Evolutionary conservation across 768 basidiomycete genomes (phyloP), one percentile per base, ranked within the genome.

Genomic region (Paxillus ammoniavirescens): DNA sequence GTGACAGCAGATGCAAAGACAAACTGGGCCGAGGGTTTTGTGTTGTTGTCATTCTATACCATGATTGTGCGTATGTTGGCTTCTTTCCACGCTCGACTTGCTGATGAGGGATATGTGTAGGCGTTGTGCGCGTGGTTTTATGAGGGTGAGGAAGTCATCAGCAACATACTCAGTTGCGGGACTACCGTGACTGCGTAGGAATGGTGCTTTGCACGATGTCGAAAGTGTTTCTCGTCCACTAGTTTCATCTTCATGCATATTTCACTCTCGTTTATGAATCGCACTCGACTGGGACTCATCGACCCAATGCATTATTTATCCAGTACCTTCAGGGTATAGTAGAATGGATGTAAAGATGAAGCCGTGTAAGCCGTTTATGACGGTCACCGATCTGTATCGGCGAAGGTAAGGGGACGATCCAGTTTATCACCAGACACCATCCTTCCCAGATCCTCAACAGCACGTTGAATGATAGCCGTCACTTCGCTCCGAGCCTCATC

Each of bases 1-100:
- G 84, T 90, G 48, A 89, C 87, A 12, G 84, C 86, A 0, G 88
- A 90, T 63, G 73, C 82, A 13, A 89, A 90, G 68, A 89, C 89
- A 4, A 90, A 90, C 61, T 90, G 87, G 86, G 82, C 79, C 1
- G 87, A 89, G 70, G 86, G 89, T 14, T 74, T 77, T 42, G 77
- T 82, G 17, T 78, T 90, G 77, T 72, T 89, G 26, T 63, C 80
- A 26, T 87, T 88, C 66, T 89, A 89, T 63, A 44, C 76, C 47
- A 85, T 89, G 79, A 84, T 85, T 51, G 86, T 79, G 41, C 54
- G 78, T 68, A 12, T 17, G 35, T 26, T 9, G 40, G 26, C 45
- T 14, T 40, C 35, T 5, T 35, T 35, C 35, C n/a, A 28, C 53
- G 18, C 51, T 21, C 15, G n/a, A 21, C 35, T 21, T 21, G 15